A percentile compares a stretch with the other conserved stretches of the same genome.
phyloP scores from a whole-genome alignment of 2,329 filamentous ascomycete genomes.

The Dactylellina haptotyla region DNA sequence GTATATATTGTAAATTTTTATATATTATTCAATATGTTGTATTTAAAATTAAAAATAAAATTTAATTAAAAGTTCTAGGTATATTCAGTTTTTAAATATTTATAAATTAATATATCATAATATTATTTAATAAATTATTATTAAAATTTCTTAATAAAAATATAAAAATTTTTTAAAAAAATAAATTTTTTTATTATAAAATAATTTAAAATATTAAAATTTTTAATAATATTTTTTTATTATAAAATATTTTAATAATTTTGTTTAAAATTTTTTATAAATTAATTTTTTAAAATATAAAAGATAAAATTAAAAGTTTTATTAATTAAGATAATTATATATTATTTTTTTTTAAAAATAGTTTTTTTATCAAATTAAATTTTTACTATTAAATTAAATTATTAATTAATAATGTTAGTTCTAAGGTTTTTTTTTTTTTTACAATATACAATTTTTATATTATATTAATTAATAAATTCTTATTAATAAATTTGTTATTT shows the following conservation, averaged over 20 bases:
- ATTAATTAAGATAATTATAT: too few species aligned
- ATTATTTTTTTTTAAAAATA: too few species aligned
- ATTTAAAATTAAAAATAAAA: not conserved
- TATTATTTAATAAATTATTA: too few species aligned
- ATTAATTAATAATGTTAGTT: not conserved
- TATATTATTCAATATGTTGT: not conserved
- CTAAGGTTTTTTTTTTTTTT: not conserved
- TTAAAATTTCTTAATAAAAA: too few species aligned
- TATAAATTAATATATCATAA: too few species aligned
- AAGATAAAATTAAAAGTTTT: too few species aligned
- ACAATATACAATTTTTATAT: not conserved
- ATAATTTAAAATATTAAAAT: too few species aligned
- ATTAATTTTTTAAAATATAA: not conserved
- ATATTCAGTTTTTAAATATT: too few species aligned
- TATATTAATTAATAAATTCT: not conserved
- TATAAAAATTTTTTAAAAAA: not conserved
- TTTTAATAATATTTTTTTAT: not conserved
- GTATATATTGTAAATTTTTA: not conserved
- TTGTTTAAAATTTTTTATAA: conserved; percentile 28
- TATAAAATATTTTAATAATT: conserved; percentile 11
- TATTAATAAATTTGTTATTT: too few species aligned
- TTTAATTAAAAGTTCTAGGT: too few species aligned
- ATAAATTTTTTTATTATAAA: not conserved
- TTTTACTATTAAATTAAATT: too few species aligned
- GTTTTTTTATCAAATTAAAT: too few species aligned